Percentiles rank a stretch among this genome's conserved stretches.
Conservation (phyloP, 805 yeast species). For the Cyberlindnera lachancei region DNA sequence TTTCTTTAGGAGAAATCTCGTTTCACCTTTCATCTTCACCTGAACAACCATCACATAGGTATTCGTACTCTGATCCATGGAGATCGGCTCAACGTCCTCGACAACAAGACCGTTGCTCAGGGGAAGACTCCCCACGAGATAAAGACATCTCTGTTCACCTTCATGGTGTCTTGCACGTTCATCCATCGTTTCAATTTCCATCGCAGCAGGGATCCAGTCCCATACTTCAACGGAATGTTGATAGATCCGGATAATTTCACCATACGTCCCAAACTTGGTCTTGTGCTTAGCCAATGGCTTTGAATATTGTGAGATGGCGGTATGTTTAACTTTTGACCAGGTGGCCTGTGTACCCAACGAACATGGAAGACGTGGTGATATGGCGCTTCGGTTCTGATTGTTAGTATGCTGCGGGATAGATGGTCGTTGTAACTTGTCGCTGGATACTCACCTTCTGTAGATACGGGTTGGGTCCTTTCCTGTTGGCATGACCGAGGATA, state of each 20-base stretch:
- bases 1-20: slow-evolving; percentile 5
- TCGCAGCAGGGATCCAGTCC: slow-evolving; percentile 30
- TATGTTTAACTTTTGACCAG: slow-evolving; percentile 22
- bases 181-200: slow-evolving; percentile 10
- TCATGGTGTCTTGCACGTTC: slow-evolving; percentile 11
- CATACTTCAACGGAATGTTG: slow-evolving; percentile 28
- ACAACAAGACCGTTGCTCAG: slow-evolving; percentile 15
- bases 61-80: slow-evolving; percentile 15
- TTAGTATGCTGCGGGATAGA: too few relatives aligned
- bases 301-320: slow-evolving; percentile 1
- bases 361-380: slow-evolving; percentile 16
- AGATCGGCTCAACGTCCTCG: slow-evolving; percentile 20
- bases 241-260: slow-evolving; percentile 28
- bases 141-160: slow-evolving; percentile 12
- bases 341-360: slow-evolving; percentile 20
- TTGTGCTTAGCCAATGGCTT: slow-evolving; percentile 5
- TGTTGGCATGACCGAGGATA: slow-evolving; percentile 19
- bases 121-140: slow-evolving; percentile 22
- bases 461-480: slow-evolving; percentile 25
- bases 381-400: too few relatives aligned
- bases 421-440: too few relatives aligned
- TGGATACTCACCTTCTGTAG: slow-evolving; percentile 17
- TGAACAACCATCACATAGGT: slow-evolving; percentile 17
- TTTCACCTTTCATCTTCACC: slow-evolving; percentile 7
- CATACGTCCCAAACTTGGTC: slow-evolving; percentile 29